phyloP scores from a whole-genome alignment of 768 basidiomycete species.

The Leucocoprinus sp. region DNA sequence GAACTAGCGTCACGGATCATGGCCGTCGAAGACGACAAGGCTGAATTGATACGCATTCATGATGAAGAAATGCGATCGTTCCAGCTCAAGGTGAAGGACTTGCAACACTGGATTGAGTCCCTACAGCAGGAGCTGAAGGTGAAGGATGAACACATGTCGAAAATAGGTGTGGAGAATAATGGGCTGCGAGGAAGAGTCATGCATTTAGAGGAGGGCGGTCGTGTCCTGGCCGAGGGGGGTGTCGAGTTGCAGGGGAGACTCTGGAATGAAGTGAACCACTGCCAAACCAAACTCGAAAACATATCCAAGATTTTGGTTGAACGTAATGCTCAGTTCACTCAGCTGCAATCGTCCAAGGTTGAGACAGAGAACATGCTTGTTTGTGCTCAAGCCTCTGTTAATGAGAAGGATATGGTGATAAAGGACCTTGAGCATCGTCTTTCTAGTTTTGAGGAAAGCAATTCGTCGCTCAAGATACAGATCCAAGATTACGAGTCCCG shows the following conservation, averaged over 20 bases:
- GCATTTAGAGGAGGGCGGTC: background rate
- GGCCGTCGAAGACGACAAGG: background rate
- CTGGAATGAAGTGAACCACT: background rate
- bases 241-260: background rate
- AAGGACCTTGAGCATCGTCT: background rate
- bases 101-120: background rate
- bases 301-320: background rate
- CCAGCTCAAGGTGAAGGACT: background rate
- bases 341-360: background rate
- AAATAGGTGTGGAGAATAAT: background rate
- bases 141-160: background rate
- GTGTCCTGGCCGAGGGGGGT: background rate
- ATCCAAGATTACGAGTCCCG: constrained; percentile 1
- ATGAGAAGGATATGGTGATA: constrained; percentile 4
- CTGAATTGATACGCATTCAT: background rate
- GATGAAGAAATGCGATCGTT: background rate
- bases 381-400: background rate
- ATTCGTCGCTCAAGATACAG: background rate
- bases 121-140: background rate
- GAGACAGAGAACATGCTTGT: background rate
- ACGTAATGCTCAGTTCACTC: background rate
- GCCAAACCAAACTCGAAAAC: background rate
- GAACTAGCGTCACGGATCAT: background rate
- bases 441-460: background rate
- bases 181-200: background rate